Evolutionary conservation across 257 asterid species (phyloP).

Genomic region (Solanum arcanum): DNA sequence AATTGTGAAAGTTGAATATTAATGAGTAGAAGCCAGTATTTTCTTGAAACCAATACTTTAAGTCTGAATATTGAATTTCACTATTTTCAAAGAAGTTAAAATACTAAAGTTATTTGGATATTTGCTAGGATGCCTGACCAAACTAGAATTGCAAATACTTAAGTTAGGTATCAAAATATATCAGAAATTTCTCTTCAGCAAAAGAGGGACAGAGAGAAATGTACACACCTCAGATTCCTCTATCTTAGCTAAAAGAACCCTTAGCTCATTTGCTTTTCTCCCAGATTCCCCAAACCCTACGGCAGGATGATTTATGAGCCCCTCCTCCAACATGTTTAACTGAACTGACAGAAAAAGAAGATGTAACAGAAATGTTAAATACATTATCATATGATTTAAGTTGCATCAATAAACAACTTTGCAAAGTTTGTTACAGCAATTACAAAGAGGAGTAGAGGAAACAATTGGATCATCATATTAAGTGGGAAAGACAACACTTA

Average conservation of each 20-base stretch:
- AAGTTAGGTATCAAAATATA: neutral
- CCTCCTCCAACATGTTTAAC: slow-evolving; percentile 97
- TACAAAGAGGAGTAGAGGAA: neutral
- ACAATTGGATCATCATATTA: neutral
- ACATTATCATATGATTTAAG: neutral
- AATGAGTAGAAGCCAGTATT: neutral
- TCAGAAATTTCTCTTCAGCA: neutral
- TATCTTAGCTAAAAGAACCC: slow-evolving; percentile 82
- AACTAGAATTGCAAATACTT: neutral
- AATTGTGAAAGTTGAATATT: neutral
- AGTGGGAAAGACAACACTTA: slow-evolving; percentile 28
- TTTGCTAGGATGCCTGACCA: neutral
- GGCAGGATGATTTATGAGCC: slow-evolving; percentile 83
- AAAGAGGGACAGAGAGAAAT: neutral
- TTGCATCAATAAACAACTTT: neutral
- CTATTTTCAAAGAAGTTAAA: neutral
- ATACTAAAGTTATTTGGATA: neutral
- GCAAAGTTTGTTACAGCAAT: neutral
- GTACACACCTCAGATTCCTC: slow-evolving; percentile 93
- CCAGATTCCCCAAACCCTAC: slow-evolving; percentile 99
- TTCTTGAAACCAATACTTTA: neutral
- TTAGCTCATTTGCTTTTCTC: slow-evolving; percentile 64
- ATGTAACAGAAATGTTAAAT: slow-evolving; percentile 8
- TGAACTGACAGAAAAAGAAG: slow-evolving; percentile 70
- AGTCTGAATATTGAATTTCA: neutral